These are phyloP conservation scores for Chlorella sp. DNA, from an alignment of 139 green algal species.

Conservation along the genomic window DNA sequence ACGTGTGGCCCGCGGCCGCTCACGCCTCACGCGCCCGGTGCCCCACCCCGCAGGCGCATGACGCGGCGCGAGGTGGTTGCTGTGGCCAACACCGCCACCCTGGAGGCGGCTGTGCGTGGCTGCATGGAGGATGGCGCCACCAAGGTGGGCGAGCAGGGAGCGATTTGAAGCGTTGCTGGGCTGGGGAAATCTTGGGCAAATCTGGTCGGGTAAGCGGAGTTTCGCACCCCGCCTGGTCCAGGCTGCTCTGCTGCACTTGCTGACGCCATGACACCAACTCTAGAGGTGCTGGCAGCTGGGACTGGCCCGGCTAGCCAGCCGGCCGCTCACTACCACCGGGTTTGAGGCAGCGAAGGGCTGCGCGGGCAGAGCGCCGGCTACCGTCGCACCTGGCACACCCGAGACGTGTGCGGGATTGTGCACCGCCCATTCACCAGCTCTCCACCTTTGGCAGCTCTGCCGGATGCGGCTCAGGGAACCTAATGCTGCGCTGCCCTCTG, in stretches of 20 bases:
- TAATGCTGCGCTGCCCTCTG: too few species aligned
- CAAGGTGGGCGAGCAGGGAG: neutral
- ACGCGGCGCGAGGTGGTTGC: neutral
- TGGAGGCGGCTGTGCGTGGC: constrained; percentile 2
- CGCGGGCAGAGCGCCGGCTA: too few species aligned
- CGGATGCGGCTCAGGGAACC: too few species aligned
- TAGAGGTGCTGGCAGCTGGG: too few species aligned
- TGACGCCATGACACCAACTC: too few species aligned
- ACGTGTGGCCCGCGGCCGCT: neutral
- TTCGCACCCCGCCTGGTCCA: neutral
- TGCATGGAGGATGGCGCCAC: neutral
- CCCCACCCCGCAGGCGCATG: neutral
- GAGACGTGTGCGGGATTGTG: too few species aligned
- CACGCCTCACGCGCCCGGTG: neutral
- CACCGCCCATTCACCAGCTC: too few species aligned
- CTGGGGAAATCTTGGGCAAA: neutral
- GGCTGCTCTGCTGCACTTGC: neutral
- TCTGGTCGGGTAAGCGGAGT: neutral
- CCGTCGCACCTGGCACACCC: too few species aligned
- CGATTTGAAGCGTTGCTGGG: neutral
- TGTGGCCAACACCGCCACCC: constrained; percentile 6
- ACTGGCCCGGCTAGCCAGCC: too few species aligned
- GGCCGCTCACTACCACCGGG: too few species aligned
- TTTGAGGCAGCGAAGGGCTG: too few species aligned
- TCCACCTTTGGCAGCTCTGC: too few species aligned